Base-by-base conservation (phyloP, 2,329 filamentous ascomycete species). In the Penicillium sp. region DNA sequence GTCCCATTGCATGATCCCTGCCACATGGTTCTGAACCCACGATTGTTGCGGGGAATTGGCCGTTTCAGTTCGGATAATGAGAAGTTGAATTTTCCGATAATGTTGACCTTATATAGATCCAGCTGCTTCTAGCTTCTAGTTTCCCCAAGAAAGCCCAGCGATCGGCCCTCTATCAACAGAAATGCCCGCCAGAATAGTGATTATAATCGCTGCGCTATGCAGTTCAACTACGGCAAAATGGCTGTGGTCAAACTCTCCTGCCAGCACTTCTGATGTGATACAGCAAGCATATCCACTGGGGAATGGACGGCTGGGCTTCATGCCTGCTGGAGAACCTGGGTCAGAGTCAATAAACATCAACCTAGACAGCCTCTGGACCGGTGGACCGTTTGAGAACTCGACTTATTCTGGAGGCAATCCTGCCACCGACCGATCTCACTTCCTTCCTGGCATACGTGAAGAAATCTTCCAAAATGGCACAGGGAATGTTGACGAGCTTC, bases 361-460 rank as follows among this genome's bases (percentile, higher is more conserved):
- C 27, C 50, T 67, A 43, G 68, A 70, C 52, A 65, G 61, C 13
- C 58, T 70, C 11, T 70, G 68, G 67, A 58, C 55, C 8, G 68
- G 68, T 8, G 68, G 68, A 1, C 67, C 66, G 1, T 68, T 69
- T 46, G 63, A 67, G 31, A 57, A 55, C 13, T 23, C 23, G 25
- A 60, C 33, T 10, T 67, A 67, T 39, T 51, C 53, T 2, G 67
- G 62, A 8, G 63, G 58, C 6, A 67, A 68, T 23, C 63, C 66
- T 14, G 46, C 60, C 1, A 29, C 48, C 10, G 62, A 62, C 31
- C 48, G 55, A 31, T 63, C 61, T 21, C 58, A 59, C 6, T 58
- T 59, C 16, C 55, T 68, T 6, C 57, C 62, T 14, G 61, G 39
- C 0, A 63, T 67, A 31, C 52, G 63, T 16, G 57, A 63, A 11